Base-by-base conservation (phyloP, 2,329 filamentous ascomycete species). In the Beauveria sp. region DNA sequence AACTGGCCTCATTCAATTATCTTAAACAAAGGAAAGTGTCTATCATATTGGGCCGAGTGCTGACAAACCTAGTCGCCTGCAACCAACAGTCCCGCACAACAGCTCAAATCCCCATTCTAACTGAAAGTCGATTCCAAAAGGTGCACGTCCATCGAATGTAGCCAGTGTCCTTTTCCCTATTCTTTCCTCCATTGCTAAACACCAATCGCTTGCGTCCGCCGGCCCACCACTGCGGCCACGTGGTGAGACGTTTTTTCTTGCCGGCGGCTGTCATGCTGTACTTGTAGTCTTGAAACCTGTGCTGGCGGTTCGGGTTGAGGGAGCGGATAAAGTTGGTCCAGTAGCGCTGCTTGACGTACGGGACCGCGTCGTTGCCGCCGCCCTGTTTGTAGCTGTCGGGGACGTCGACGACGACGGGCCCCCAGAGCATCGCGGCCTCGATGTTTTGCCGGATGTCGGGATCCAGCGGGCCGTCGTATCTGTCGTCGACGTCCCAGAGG, bases 271-370 rank as follows among this genome's bases (percentile, higher is more conserved):
- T 14, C 46, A 42, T 51, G 43, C 14, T 20, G 26, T 20, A n/a
- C 6, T 46, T n/a, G 14, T 14, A 22, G n/a, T 46, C 42, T n/a
- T 20, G 20, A 3, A 14, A n/a, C 12, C n/a, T 26, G 7, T 5
- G 8, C 9, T 28, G 14, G 28, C 14, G n/a, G 20, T 92, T 93
- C 0, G 89, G 89, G 70, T 93, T 78, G 43, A 85, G 79, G 0
- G 77, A 78, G 28, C 82, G 75, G 64, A 93, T 85, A 69, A 93
- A 93, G 65, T 85, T 89, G 1, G 85, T 83, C 88, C 88, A 92
- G 72, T 91, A 93, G 0, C 79, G 81, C 68, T 90, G 87, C 31
- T 89, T 81, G 0, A 88, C 73, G 0, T 82, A 77, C 1, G 88
- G 79, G 6, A 88, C 84, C 0, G 69, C 69, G 1, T 75, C 80